Evolutionary conservation across 148 eudicot species (phyloP), one percentile per base, ranked within the genome.

Genomic region (Cornus florida): DNA sequence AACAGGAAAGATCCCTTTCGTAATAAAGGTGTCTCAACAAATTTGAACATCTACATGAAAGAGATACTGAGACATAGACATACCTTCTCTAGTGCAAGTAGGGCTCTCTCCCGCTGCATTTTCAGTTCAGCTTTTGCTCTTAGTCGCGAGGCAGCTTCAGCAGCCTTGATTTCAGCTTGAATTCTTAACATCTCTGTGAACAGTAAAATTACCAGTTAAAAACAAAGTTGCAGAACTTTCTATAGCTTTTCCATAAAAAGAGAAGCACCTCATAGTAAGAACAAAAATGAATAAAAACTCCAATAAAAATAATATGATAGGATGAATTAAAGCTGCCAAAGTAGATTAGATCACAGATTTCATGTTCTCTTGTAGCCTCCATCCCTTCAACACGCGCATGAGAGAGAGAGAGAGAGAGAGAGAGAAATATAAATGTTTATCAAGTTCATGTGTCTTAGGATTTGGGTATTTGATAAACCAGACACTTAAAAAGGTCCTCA

Each of bases 61-160:
- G n/a, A n/a, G n/a, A n/a, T n/a, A n/a, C n/a, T n/a, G n/a, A n/a
- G n/a, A n/a, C 74, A n/a, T n/a, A 20, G 50, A 64, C 41, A 78
- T n/a, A 93, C 98, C 98, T 89, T 87, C 72, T 86, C 81, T 39
- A 94, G 72, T 69, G 93, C 92, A 23, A 86, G 83, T 33, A 91
- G 84, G 22, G 90, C 90, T 78, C 84, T 82, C 70, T 90, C 85
- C 13, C 91, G 85, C 83, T 77, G 89, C 83, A 65, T 82, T 79
- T 75, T 88, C 71, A 82, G 66, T 57, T 89, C 92, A 20, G 82
- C 79, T 46, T 86, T 87, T 67, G 85, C 93, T 73, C 73, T 89
- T 71, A 53, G 23, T 64, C 72, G 80, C 6, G 86, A 81, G 70
- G 93, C 89, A 20, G 77, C 86, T 76, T 86, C 82, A 33, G 87